phyloP scores from a whole-genome alignment of 306 rosid species.

The Parietaria judaica region DNA sequence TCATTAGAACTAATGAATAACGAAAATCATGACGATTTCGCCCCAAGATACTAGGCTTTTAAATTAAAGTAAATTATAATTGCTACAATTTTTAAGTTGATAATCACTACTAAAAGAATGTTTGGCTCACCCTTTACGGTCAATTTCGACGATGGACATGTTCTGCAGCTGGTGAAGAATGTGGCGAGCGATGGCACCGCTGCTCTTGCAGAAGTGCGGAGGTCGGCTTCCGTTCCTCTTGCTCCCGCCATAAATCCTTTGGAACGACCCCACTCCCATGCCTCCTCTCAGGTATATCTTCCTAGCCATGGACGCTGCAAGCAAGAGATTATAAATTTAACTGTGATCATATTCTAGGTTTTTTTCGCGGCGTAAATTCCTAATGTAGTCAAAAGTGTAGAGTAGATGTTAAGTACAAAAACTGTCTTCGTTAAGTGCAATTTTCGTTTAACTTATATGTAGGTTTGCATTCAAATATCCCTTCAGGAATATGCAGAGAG shows the following conservation, averaged over 20 bases:
- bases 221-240: slow-evolving; percentile 62
- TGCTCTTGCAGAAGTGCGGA: slow-evolving; percentile 52
- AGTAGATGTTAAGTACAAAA: too few species aligned
- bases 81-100: not conserved
- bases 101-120: not conserved
- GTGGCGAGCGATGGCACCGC: slow-evolving; percentile 50
- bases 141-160: slow-evolving; percentile 31
- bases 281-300: slow-evolving; percentile 60
- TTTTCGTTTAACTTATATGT: too few species aligned
- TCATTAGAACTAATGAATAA: too few species aligned
- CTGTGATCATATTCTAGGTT: too few species aligned
- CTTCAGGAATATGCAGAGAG: too few species aligned
- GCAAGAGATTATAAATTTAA: not conserved
- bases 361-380: too few species aligned
- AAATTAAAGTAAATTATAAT: not conserved
- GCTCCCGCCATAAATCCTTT: slow-evolving; percentile 51
- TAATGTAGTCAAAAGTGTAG: too few species aligned
- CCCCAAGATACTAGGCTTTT: too few species aligned
- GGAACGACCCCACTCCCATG: slow-evolving; percentile 52
- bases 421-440: too few species aligned
- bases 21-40: too few species aligned
- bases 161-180: slow-evolving; percentile 38
- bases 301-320: slow-evolving; percentile 54
- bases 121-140: slow-evolving; percentile 38
- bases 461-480: too few species aligned